Conservation (phyloP, 176 grass and related monocot genomes). For the Canna indica region DNA sequence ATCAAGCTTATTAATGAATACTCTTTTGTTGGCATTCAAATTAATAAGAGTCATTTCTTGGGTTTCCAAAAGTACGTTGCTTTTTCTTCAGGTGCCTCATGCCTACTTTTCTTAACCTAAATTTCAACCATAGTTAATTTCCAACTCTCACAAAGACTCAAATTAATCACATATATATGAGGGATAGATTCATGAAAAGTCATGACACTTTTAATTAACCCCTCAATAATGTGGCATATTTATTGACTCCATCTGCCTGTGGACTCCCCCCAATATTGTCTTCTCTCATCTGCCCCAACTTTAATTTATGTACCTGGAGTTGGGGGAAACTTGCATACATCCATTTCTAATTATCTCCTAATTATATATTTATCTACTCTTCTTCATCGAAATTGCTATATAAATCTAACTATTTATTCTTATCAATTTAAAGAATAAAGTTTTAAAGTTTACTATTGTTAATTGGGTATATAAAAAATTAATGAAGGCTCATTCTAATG, state of each 20-base stretch:
- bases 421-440: too few relatives aligned
- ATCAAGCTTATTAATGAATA: background rate
- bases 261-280: background rate
- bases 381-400: too few relatives aligned
- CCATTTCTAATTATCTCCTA: too few relatives aligned
- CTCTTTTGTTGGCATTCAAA: too few relatives aligned
- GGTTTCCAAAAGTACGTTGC: too few relatives aligned
- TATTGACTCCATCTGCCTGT: background rate
- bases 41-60: too few relatives aligned
- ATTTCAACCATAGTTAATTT: background rate
- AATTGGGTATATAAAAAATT: too few relatives aligned
- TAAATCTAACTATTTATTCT: too few relatives aligned
- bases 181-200: background rate
- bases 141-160: background rate
- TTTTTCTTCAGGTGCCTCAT: background rate
- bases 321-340: background rate
- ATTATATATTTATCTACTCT: too few relatives aligned
- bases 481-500: too few relatives aligned
- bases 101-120: background rate
- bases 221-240: background rate
- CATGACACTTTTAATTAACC: background rate
- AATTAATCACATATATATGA: too few relatives aligned
- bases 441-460: too few relatives aligned
- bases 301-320: background rate
- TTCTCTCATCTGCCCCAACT: background rate